These are phyloP conservation scores for Asterophora lycoperdoides DNA, from an alignment of 768 basidiomycete genomes.

Conservation along the genomic window DNA sequence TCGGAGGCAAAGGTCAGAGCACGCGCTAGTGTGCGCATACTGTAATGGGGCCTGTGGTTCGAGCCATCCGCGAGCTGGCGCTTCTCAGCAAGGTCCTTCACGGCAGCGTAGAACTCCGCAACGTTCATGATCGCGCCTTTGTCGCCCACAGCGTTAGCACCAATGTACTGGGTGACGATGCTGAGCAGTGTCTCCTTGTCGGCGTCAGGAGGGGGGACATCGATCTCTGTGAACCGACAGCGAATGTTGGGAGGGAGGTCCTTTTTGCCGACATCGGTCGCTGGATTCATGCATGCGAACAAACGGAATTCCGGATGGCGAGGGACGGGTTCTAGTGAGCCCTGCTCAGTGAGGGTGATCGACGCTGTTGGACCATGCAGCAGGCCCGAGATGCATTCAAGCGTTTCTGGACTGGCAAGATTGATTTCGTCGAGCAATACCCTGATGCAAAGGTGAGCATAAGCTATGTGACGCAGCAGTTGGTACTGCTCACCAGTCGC, in stretches of 20 bases:
- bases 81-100: constrained; percentile 69
- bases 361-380: constrained; percentile 84
- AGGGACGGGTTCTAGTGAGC: constrained; percentile 81
- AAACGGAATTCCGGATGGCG: constrained; percentile 95
- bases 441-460: constrained; percentile 41
- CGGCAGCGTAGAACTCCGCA: constrained; percentile 82
- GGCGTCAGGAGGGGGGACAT: constrained; percentile 90
- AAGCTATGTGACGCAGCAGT: not conserved
- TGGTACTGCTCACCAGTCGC: constrained; percentile 72
- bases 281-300: constrained; percentile 99
- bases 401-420: constrained; percentile 87
- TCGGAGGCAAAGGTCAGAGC: constrained; percentile 89
- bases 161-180: constrained; percentile 89
- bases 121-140: constrained; percentile 85
- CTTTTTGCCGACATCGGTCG: constrained; percentile 97
- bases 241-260: constrained; percentile 91
- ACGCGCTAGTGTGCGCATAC: constrained; percentile 92
- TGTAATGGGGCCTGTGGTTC: constrained; percentile 91
- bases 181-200: constrained; percentile 85
- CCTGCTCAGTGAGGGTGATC: constrained; percentile 90
- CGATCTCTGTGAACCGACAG: constrained; percentile 90
- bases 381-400: constrained; percentile 88
- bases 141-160: constrained; percentile 76
- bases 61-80: constrained; percentile 89
- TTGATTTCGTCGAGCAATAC: constrained; percentile 96